Conservation (phyloP, 306 rosid species). For the Sphenostylis stenocarpa region DNA sequence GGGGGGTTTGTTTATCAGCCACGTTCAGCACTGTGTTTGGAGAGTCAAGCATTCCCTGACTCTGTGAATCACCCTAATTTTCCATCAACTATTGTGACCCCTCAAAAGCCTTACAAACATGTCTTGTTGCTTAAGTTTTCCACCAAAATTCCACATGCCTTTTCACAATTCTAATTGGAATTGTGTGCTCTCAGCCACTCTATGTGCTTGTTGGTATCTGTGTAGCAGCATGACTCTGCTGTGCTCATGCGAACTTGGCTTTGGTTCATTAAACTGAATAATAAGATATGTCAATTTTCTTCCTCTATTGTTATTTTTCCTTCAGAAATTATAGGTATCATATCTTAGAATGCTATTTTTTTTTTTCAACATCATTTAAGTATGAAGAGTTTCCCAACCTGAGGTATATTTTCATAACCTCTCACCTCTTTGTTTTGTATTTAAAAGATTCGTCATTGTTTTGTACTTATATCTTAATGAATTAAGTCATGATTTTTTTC, state of each 20-base stretch:
- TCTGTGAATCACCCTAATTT: conserved; percentile 82
- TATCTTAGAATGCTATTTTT: too few relatives aligned
- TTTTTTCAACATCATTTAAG: too few relatives aligned
- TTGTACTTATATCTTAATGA: too few relatives aligned
- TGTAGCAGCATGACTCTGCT: not conserved
- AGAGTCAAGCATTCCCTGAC: conserved; percentile 85
- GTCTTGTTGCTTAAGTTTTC: conserved; percentile 67
- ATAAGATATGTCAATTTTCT: not conserved
- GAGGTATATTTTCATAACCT: too few relatives aligned
- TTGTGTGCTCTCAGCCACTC: not conserved
- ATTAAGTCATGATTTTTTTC: too few relatives aligned
- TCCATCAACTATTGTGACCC: conserved; percentile 77
- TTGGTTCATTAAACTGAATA: not conserved
- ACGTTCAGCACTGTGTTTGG: conserved; percentile 71
- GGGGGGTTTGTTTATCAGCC: conserved; percentile 61
- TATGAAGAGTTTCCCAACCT: too few relatives aligned
- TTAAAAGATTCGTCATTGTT: too few relatives aligned
- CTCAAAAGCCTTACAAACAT: conserved; percentile 63
- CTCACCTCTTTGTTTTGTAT: too few relatives aligned
- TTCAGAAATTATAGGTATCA: too few relatives aligned
- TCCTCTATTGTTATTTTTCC: not conserved
- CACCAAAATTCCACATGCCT: conserved; percentile 20
- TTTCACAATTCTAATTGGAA: conserved; percentile 5
- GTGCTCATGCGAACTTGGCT: not conserved
- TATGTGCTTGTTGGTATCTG: not conserved